Evolutionary conservation across 208 protist genomes (phyloP), one percentile per base, ranked within the genome.

Genomic region (Acanthamoeba healyi): DNA sequence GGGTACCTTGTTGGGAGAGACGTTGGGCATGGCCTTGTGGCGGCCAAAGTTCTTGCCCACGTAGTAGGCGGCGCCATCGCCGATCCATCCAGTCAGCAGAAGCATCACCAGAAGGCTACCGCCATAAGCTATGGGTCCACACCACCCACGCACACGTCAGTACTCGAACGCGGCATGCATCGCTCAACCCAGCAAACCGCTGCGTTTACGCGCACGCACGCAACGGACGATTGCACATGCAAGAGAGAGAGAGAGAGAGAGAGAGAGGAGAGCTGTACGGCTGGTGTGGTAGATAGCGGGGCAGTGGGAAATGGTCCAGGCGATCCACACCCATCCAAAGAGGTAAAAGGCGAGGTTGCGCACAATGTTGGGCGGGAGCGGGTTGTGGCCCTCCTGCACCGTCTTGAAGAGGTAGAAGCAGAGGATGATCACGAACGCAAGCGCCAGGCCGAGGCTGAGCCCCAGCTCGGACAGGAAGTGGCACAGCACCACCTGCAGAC

Each of bases 21-120:
- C 63, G 42, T 92, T 77, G 40, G 49, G 49, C 61, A 92, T 79
- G 86, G 63, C 61, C 86, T 92, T 92, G 56, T 92, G 56, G 6
- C 63, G 56, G 24, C 86, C 86, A 51, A 92, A 77, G n/a, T 72
- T 92, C 42, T 56, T 92, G 7, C 86, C 86, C 19, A 92, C 58
- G 63, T 79, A 92, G 44, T 79, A 92, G 32, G 61, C 86, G 19
- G 86, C 86, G 15, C 56, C 49, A 22, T 92, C 86, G 32, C 86
- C 86, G 38, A 92, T 92, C 86, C 79, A 87, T 0, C 46, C 40
- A 2, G 49, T 87, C n/a, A 61, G 40, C 42, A 87, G 29, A 40
- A 87, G 42, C 79, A 87, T 61, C 46, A 61, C 79, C 15, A 87
- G 40, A 1, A 87, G 34, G 32, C 79, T 61, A 5, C 79, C 79